Evolutionary conservation across 768 basidiomycete species (phyloP).

Genomic region (Termitomyces sp.): DNA sequence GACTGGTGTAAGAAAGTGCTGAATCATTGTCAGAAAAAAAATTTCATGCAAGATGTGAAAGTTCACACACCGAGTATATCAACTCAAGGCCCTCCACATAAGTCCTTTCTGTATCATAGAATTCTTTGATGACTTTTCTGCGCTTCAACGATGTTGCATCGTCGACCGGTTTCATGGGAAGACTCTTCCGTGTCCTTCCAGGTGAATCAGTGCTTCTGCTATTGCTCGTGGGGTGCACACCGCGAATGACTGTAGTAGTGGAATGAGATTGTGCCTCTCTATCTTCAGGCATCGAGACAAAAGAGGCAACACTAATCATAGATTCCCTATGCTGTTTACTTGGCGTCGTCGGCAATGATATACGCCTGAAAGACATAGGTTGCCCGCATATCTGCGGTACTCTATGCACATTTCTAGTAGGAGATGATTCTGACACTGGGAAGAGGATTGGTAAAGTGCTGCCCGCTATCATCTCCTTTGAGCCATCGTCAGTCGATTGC

Average conservation of each 20-base stretch:
- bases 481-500: not conserved
- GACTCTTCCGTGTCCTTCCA: conserved; percentile 28
- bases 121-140: conserved; percentile 69
- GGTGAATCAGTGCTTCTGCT: conserved; percentile 31
- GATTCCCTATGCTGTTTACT: conserved; percentile 54
- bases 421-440: conserved; percentile 18
- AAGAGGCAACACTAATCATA: conserved; percentile 64
- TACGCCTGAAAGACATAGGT: conserved; percentile 57
- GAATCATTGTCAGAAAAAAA: not conserved
- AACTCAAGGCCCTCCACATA: conserved; percentile 82
- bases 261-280: conserved; percentile 19
- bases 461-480: conserved; percentile 4
- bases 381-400: conserved; percentile 33
- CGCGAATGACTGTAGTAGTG: conserved; percentile 26
- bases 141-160: conserved; percentile 51
- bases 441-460: conserved; percentile 20
- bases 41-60: not conserved
- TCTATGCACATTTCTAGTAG: conserved; percentile 12
- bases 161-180: conserved; percentile 34
- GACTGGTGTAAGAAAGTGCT: conserved; percentile 83
- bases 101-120: conserved; percentile 74
- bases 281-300: conserved; percentile 65
- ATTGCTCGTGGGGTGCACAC: conserved; percentile 19
- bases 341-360: conserved; percentile 52
- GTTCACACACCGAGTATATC: conserved; percentile 62